These are phyloP conservation scores for Penicillium atrosanguineum DNA, from an alignment of 495 filamentous ascomycete species.

Conservation along the genomic window DNA sequence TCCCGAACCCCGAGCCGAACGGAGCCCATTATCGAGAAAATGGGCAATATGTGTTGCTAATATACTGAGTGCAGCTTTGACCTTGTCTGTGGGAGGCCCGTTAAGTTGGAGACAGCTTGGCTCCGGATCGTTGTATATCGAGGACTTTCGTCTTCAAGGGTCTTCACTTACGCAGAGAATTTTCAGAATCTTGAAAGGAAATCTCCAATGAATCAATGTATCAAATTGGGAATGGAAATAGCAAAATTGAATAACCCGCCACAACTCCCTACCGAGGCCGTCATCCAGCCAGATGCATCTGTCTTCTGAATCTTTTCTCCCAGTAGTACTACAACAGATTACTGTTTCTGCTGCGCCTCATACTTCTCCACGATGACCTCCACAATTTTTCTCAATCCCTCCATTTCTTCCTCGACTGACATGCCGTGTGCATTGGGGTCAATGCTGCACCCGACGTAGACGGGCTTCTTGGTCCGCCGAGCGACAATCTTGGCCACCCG, in stretches of 20 bases:
- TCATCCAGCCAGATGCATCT: neutral
- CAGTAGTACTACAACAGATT: neutral
- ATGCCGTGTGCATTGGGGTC: slow-evolving; percentile 62
- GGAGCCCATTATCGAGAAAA: neutral
- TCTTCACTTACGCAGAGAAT: neutral
- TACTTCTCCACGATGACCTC: slow-evolving; percentile 55
- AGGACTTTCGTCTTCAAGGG: neutral
- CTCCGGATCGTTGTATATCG: neutral
- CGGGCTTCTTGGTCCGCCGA: slow-evolving; percentile 62
- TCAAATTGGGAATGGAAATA: neutral
- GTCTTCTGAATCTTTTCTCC: neutral
- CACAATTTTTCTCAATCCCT: slow-evolving; percentile 71
- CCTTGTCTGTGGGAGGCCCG: neutral
- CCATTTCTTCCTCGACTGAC: slow-evolving; percentile 91
- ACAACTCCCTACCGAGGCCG: neutral
- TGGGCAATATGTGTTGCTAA: no score
- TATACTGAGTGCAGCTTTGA: neutral
- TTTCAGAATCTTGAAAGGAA: no score
- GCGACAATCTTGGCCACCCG: slow-evolving; percentile 81
- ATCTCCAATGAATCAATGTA: neutral
- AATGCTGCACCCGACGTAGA: slow-evolving; percentile 79
- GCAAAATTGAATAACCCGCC: neutral
- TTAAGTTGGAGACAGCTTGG: neutral
- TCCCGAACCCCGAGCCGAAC: neutral
- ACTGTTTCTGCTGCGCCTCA: slow-evolving; percentile 15